Evolutionary conservation across 2,329 filamentous ascomycete genomes (phyloP), one percentile per base, ranked within the genome.

Genomic region (Coniochaeta sp.): DNA sequence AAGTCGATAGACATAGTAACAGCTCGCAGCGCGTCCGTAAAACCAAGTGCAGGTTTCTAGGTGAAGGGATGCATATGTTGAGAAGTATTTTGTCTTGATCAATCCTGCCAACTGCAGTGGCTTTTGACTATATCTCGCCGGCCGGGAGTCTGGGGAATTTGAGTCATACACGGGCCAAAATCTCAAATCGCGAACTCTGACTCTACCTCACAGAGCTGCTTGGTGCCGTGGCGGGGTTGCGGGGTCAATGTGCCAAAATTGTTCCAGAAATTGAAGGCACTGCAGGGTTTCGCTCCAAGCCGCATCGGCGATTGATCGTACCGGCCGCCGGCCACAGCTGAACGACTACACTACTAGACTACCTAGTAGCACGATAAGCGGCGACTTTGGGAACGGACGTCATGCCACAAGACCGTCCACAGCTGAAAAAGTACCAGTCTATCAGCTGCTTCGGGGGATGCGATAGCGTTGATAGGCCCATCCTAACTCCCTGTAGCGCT

Each of bases 1-100:
- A 98, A 98, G 77, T 93, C 86, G 79, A 98, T 93, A 71, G 89
- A 91, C 89, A 93, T 91, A 66, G 64, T 73, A 66, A n/a, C 9
- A 19, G 24, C 56, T 43, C 4, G 56, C 66, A 60, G 61, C 4
- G 4, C 22, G 26, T 55, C 31, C 52, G 52, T 55, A 34, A 33
- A 40, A n/a, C 11, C 11, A 12, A 17, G 19, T 47, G 17, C 43
- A 12, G 12, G 19, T 24, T n/a, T 22, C 19, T 47, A 47, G 43
- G 24, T 24, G 43, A 47, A 11, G 24, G 5, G 8, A 47, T 11
- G 1, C 43, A 47, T 47, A 19, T 12, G 16, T 4, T 12, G 22
- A 7, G 14, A 12, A 6, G 2, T 11, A 11, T 22, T n/a, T 24
- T 47, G 43, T 4, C 19, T 24, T 11, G 43, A 47, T 12, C 19